These are phyloP conservation scores for Fusarium cicatricum DNA, from an alignment of 2,329 filamentous ascomycete species.

Conservation along the genomic window DNA sequence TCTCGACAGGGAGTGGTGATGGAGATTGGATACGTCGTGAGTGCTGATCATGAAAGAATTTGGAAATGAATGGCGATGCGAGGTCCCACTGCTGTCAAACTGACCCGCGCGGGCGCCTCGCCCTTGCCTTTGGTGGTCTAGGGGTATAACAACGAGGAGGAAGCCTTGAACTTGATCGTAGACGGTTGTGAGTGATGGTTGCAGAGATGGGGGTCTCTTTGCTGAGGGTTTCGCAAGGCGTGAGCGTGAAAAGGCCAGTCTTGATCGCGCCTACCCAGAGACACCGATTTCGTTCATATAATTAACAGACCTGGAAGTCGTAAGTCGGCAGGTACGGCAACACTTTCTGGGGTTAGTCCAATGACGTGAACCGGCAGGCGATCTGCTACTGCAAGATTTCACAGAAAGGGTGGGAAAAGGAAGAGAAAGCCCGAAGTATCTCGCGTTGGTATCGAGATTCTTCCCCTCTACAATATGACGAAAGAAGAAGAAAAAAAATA, in stretches of 20 bases:
- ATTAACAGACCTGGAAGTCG: slow-evolving; percentile 2
- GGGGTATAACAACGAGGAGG: background rate
- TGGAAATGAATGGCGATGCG: slow-evolving; percentile 39
- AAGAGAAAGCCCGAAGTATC: background rate
- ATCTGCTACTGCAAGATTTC: background rate
- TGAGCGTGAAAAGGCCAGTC: slow-evolving; percentile 2
- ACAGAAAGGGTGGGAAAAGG: slow-evolving; percentile 2
- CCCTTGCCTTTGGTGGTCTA: slow-evolving; percentile 24
- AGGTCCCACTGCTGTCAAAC: slow-evolving; percentile 40
- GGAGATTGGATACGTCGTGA: slow-evolving; percentile 22
- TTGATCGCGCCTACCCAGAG: slow-evolving; percentile 8
- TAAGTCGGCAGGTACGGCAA: slow-evolving; percentile 9
- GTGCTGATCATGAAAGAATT: slow-evolving; percentile 40
- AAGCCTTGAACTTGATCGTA: background rate
- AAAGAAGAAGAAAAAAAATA: slow-evolving; percentile 4
- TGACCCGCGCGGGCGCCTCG: slow-evolving; percentile 17
- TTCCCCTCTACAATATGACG: slow-evolving; percentile 7
- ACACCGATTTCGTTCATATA: slow-evolving; percentile 11
- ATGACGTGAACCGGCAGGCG: slow-evolving; percentile 8
- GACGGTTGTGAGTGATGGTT: background rate
- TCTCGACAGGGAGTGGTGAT: slow-evolving; percentile 37
- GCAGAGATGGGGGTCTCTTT: background rate
- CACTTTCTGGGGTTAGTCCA: slow-evolving; percentile 9
- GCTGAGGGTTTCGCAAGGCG: slow-evolving; percentile 1
- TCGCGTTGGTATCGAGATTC: slow-evolving; percentile 11